A percentile compares a stretch with the other conserved stretches of the same genome.
Evolutionary conservation across 2,329 filamentous ascomycete species (phyloP).

Genomic region (Exophiala sideris): DNA sequence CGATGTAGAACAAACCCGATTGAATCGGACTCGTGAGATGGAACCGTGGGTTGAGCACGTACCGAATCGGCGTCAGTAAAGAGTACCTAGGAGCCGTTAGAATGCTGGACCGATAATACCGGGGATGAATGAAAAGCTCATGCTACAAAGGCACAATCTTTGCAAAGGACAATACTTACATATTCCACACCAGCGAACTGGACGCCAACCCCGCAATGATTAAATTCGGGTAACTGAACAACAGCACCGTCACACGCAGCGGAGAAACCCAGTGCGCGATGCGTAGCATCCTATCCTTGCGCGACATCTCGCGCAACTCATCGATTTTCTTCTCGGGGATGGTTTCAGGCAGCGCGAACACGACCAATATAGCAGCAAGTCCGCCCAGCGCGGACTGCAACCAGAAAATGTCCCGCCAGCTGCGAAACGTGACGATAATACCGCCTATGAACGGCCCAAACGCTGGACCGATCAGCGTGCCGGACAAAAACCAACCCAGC

Average conservation of each 20-base stretch:
- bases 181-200: slow-evolving; percentile 69
- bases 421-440: slow-evolving; percentile 70
- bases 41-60: slow-evolving; percentile 72
- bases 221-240: slow-evolving; percentile 68
- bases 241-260: slow-evolving; percentile 55
- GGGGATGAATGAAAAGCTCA: too few relatives aligned
- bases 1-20: slow-evolving; percentile 70
- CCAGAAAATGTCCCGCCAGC: slow-evolving; percentile 76
- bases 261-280: slow-evolving; percentile 66
- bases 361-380: slow-evolving; percentile 56
- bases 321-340: slow-evolving; percentile 62
- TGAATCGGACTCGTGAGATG: slow-evolving; percentile 63
- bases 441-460: slow-evolving; percentile 68
- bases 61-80: slow-evolving; percentile 68
- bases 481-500: slow-evolving; percentile 68
- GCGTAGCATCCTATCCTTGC: slow-evolving; percentile 48
- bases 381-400: slow-evolving; percentile 68
- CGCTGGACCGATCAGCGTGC: slow-evolving; percentile 68
- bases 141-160: too few relatives aligned
- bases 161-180: too few relatives aligned
- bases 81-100: too few relatives aligned
- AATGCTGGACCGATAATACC: too few relatives aligned
- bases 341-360: slow-evolving; percentile 69
- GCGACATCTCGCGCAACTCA: slow-evolving; percentile 56
- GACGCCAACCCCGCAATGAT: slow-evolving; percentile 60